phyloP scores from a whole-genome alignment of 2,329 filamentous ascomycete genomes.

The Chaetomium sp. region DNA sequence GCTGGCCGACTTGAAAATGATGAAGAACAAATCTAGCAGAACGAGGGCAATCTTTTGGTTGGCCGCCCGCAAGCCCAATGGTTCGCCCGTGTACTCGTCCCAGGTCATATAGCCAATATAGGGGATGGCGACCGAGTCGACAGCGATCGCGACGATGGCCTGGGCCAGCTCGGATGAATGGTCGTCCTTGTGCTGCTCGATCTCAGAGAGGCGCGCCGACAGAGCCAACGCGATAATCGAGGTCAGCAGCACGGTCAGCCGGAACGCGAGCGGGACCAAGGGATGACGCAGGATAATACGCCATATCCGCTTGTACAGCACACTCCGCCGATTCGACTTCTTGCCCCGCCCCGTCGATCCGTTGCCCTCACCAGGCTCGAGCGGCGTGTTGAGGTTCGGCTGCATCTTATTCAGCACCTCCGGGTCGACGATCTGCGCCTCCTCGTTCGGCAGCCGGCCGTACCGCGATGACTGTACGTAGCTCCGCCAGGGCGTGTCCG shows the following conservation, averaged over 20 bases:
- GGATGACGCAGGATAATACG: slow-evolving; percentile 69
- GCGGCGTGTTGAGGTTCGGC: slow-evolving; percentile 39
- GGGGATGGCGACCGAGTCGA: slow-evolving; percentile 81
- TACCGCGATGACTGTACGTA: slow-evolving; percentile 50
- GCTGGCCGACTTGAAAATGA: slow-evolving; percentile 94
- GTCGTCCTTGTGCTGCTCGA: slow-evolving; percentile 39
- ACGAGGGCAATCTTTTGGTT: slow-evolving; percentile 84
- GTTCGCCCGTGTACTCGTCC: slow-evolving; percentile 94
- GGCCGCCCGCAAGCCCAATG: slow-evolving; percentile 76
- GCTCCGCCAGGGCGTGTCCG: slow-evolving; percentile 43
- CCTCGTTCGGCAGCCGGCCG: slow-evolving; percentile 41
- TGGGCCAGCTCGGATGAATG: slow-evolving; percentile 58
- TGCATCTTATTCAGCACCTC: slow-evolving; percentile 39
- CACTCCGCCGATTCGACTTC: slow-evolving; percentile 35
- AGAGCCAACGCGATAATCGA: slow-evolving; percentile 76
- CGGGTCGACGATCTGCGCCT: slow-evolving; percentile 42
- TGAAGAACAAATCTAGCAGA: slow-evolving; percentile 89
- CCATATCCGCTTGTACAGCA: slow-evolving; percentile 55
- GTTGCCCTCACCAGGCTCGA: slow-evolving; percentile 29
- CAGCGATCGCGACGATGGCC: slow-evolving; percentile 78
- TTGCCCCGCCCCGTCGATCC: slow-evolving; percentile 7
- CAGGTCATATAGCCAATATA: slow-evolving; percentile 93
- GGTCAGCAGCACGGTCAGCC: slow-evolving; percentile 74
- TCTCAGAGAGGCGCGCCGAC: slow-evolving; percentile 64
- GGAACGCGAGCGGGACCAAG: slow-evolving; percentile 77